Conservation (phyloP, 371 early-diverging fungal species). For the Actinomortierella ambigua region DNA sequence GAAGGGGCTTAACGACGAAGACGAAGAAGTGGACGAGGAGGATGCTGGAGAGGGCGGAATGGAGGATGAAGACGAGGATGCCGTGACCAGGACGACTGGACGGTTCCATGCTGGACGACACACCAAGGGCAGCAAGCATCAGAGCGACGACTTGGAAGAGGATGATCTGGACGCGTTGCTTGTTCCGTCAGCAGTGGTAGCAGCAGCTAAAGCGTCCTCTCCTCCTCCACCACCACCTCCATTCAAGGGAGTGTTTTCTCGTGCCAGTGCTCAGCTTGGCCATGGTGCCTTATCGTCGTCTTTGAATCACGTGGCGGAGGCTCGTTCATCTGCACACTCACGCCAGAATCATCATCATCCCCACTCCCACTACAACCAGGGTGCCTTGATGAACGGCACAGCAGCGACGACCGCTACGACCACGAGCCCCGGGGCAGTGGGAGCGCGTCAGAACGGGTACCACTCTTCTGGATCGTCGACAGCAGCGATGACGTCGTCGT, state of each 20-base stretch:
- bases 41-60: conserved; percentile 5
- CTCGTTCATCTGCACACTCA: no score
- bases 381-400: neutral
- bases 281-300: no score
- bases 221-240: no score
- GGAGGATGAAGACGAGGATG: conserved; percentile 3
- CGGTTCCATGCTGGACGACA: no score
- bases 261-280: no score
- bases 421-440: no score
- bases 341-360: no score
- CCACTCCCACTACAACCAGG: neutral
- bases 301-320: no score
- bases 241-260: no score
- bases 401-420: neutral
- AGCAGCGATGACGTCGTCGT: conserved; percentile 18
- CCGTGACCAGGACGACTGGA: conserved; percentile 3
- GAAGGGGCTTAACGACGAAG: no score
- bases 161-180: conserved; percentile 27
- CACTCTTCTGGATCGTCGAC: conserved; percentile 37
- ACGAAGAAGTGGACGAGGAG: conserved; percentile 4
- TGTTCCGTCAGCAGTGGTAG: conserved; percentile 14
- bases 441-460: conserved; percentile 26
- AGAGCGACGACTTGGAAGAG: conserved; percentile 12
- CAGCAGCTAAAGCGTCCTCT: no score
- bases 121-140: no score